phyloP scores from a whole-genome alignment of 2,329 filamentous ascomycete species.

The Verticillium longisporum region DNA sequence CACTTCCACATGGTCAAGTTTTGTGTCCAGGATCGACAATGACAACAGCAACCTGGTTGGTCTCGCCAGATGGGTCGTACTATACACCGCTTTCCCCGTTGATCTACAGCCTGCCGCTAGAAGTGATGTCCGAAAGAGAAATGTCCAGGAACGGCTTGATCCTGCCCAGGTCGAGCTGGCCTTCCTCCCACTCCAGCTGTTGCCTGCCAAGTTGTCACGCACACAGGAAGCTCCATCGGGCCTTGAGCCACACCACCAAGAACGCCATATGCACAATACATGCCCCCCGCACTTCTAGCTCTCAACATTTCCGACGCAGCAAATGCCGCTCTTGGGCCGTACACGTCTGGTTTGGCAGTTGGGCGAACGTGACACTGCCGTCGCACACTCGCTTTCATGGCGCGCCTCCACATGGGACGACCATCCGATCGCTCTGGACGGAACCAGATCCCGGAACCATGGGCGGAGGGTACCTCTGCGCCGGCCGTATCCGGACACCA shows the following conservation, averaged over 20 bases:
- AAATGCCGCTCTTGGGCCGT: not conserved
- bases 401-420: not conserved
- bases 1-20: not conserved
- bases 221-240: not conserved
- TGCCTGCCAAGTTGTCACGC: not conserved
- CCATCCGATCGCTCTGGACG: not conserved
- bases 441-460: not conserved
- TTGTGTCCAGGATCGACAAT: not conserved
- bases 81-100: too few species aligned
- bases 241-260: not conserved
- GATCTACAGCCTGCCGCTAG: too few species aligned
- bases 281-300: not conserved
- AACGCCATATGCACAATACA: not conserved
- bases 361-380: not conserved
- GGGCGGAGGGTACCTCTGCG: constrained; percentile 1
- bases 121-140: not conserved
- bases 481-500: constrained; percentile 1
- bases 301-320: not conserved
- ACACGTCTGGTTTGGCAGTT: not conserved
- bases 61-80: too few species aligned
- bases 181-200: not conserved
- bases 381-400: not conserved
- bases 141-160: not conserved
- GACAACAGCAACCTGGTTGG: not conserved
- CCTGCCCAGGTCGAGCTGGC: not conserved